Evolutionary conservation across 495 filamentous ascomycete species (phyloP).

Genomic region (Hamigera avellanea): DNA sequence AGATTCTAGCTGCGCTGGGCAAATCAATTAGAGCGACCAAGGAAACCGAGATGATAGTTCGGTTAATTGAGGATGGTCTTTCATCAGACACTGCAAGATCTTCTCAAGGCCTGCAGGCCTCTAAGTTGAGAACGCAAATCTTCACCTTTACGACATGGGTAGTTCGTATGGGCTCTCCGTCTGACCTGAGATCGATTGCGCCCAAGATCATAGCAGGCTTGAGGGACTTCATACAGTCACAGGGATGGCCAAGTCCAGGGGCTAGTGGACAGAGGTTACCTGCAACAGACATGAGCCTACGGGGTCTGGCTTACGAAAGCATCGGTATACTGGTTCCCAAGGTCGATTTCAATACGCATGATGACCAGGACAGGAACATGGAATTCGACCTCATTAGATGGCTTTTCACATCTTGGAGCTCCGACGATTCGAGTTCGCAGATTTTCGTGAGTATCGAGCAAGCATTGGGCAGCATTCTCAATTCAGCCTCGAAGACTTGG

Average conservation of each 20-base stretch:
- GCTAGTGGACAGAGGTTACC: constrained; percentile 33
- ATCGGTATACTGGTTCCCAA: constrained; percentile 66
- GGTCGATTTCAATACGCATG: constrained; percentile 22
- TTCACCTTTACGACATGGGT: constrained; percentile 85
- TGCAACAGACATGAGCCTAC: constrained; percentile 51
- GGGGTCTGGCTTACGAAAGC: constrained; percentile 70
- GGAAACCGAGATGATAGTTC: constrained; percentile 51
- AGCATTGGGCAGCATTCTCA: constrained; percentile 66
- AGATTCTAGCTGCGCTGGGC: constrained; percentile 59
- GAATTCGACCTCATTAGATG: constrained; percentile 55
- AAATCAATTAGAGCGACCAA: constrained; percentile 61
- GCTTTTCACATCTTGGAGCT: constrained; percentile 71
- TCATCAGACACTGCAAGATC: constrained; percentile 33
- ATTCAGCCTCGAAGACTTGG: constrained; percentile 39
- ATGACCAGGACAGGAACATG: constrained; percentile 28
- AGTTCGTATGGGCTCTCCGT: constrained; percentile 55
- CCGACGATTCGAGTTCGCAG: constrained; percentile 62
- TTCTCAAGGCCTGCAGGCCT: constrained; percentile 52
- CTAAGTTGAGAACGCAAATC: constrained; percentile 68
- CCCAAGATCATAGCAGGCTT: constrained; percentile 60
- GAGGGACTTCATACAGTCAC: constrained; percentile 60
- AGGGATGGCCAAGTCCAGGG: constrained; percentile 67
- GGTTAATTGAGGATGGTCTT: constrained; percentile 58
- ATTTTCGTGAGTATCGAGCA: constrained; percentile 83
- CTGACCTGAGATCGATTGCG: constrained; percentile 50